Base-by-base conservation (phyloP, 768 basidiomycete species). In the Termitomyces heimii region DNA sequence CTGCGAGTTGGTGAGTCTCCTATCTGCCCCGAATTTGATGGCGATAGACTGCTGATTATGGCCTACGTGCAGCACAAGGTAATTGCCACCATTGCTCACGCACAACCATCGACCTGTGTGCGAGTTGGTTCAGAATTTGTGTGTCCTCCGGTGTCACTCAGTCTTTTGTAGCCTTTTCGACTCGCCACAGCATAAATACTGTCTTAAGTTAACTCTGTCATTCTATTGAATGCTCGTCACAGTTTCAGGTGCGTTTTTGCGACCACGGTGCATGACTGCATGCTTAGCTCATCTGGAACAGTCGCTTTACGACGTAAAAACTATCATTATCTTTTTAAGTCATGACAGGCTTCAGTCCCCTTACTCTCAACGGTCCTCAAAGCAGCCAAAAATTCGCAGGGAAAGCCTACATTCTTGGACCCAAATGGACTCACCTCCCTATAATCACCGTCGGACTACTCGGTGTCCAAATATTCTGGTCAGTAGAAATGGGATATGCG, bases 401-500 rank as follows among this genome's bases (percentile, higher is more conserved):
- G 20, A 72, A 76, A 28, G 75, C 89, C 0, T 78, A 73, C 56
- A 82, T 93, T 28, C 61, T 79, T 6, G 90, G 91, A 0, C 92
- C 92, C 0, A 61, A 65, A 59, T 91, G 85, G 84, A 67, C 80
- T 0, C 83, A 81, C 47, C 70, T 89, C 28, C 88, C 89, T 1
- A 76, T 79, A 3, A 70, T 96, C 39, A 95, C 93, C 0, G 65
- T 94, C 7, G 89, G 91, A 0, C 72, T 95, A 52, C 70, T 93
- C 3, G 94, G 94, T 6, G 85, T 95, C 0, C 90, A 92, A 68
- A 83, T 93, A 59, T 82, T 96, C 47, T 97, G 95, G 95, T 89
- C 88, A 1, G 87, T 96, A 13, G 94, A 97, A 66, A 94, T 97
- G 92, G 88, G 91, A 0, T 94, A 96, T 60, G 85, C 82, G 14